A percentile compares a stretch with the other conserved stretches of the same genome.
Evolutionary conservation across 106 monocot genomes (phyloP).

Genomic region (Dioscorea zingiberensis): DNA sequence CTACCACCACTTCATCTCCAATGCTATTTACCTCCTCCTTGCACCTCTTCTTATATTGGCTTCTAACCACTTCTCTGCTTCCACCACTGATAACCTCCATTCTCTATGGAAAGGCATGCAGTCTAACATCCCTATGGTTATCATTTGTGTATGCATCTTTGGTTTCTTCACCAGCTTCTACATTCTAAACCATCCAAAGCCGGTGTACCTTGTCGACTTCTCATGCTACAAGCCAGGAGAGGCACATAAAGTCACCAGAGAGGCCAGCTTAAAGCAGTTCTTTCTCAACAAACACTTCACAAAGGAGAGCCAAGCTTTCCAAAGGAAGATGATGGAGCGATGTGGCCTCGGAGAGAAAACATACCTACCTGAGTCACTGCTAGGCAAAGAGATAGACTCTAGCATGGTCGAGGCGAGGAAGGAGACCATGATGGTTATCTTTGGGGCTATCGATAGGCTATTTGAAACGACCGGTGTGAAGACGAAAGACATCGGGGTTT

Average conservation of each 20-base stretch:
- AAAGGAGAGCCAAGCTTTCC: neutral
- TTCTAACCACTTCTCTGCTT: neutral
- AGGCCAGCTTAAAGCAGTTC: neutral
- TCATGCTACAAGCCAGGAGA: slow-evolving; percentile 11
- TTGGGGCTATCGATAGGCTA: slow-evolving; percentile 1
- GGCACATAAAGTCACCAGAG: neutral
- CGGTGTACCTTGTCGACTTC: slow-evolving; percentile 12
- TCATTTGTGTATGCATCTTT: neutral
- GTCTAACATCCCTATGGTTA: neutral
- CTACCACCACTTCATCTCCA: slow-evolving; percentile 1
- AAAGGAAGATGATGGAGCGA: slow-evolving; percentile 10
- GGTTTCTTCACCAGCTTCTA: neutral
- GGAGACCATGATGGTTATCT: slow-evolving; percentile 5
- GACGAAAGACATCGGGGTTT: slow-evolving; percentile 1
- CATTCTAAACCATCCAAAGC: neutral
- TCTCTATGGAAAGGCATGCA: neutral
- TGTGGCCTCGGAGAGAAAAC: slow-evolving; percentile 9
- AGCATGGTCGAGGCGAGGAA: neutral
- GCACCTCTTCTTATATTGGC: neutral
- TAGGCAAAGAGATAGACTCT: neutral
- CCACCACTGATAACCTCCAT: neutral
- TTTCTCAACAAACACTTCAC: neutral
- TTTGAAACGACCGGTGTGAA: neutral
- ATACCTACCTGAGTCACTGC: slow-evolving; percentile 10
- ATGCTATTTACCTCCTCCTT: neutral